Evolutionary conservation across 345 rosid species (phyloP), one percentile per base, ranked within the genome.

Genomic region (Combretum micranthum): DNA sequence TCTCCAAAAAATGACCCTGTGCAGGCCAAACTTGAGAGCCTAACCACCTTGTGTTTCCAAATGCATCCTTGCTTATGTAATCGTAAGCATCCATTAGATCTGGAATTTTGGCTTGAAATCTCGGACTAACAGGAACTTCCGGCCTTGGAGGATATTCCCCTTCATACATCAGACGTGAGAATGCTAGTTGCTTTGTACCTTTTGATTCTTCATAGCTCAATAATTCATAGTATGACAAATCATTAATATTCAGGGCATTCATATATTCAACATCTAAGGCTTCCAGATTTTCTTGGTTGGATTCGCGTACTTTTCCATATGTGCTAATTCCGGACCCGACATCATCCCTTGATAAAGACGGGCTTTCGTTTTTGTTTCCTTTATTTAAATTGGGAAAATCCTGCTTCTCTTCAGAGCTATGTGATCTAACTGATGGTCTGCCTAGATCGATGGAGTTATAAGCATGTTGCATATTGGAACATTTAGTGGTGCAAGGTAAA

Each of bases 61-160:
- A 72, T 58, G 74, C 77, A 54, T 69, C 77, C 5, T 62, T 64
- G n/a, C 68, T 59, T 43, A 67, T 67, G 2, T 70, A 62, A 57
- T 47, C 56, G 51, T 64, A 50, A 25, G 73, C 60, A 11, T 73
- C 77, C 16, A 23, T 57, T 77, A 80, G 71, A 19, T 52, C 64
- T 5, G 83, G 81, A 46, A 81, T 45, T 56, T 77, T 71, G 16
- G 81, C 81, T 60, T 77, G 81, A 60, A 77, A 81, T 55, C 64
- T 56, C 4, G 74, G 74, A 42, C 83, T 81, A 4, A 81, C 13
- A 2, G 83, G 86, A 50, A 77, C 66, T 59, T 52, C 53, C 8
- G 74, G 47, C 49, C 66, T 67, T 21, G 55, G 50, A 20, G 32
- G 49, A n/a, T 42, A 42, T 39, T 64, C 69, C 43, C 50, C 60